A percentile compares a stretch with the other conserved stretches of the same genome.
Conservation (phyloP, 768 basidiomycete genomes). For the Boletus fagicola region DNA sequence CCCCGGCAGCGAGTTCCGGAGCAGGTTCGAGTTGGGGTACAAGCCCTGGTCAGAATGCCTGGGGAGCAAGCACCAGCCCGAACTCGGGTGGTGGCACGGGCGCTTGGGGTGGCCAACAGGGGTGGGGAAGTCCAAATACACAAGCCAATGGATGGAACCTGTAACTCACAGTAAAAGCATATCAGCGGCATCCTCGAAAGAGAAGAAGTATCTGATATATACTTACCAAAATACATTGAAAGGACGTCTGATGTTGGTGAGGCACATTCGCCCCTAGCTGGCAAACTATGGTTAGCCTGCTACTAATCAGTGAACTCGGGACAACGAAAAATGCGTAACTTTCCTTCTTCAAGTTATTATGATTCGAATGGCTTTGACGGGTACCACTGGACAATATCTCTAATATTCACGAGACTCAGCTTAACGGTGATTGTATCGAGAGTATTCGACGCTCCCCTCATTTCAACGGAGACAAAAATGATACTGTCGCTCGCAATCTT, state of each 20-base stretch:
- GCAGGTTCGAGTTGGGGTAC: conserved; percentile 31
- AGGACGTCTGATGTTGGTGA: neutral
- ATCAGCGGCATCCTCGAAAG: neutral
- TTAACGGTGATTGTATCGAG: no score
- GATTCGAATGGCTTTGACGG: neutral
- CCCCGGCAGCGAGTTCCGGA: conserved; percentile 28
- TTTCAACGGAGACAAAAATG: neutral
- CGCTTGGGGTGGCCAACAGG: conserved; percentile 35
- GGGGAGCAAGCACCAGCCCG: conserved; percentile 40
- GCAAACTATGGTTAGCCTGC: no score
- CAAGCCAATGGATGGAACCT: conserved; percentile 57
- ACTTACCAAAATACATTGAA: neutral
- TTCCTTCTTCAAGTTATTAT: neutral
- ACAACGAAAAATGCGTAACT: no score
- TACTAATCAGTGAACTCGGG: no score
- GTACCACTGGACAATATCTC: no score
- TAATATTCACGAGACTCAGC: no score
- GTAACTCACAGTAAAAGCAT: conserved; percentile 4
- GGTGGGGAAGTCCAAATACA: conserved; percentile 51
- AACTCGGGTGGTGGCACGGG: conserved; percentile 19
- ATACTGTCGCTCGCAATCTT: no score
- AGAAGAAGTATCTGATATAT: neutral
- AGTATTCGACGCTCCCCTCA: neutral
- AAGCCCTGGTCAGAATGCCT: conserved; percentile 34
- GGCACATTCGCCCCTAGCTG: no score